Evolutionary conservation across 352 stramenopile species (phyloP).

Genomic region (Globisporangium nagaii): DNA sequence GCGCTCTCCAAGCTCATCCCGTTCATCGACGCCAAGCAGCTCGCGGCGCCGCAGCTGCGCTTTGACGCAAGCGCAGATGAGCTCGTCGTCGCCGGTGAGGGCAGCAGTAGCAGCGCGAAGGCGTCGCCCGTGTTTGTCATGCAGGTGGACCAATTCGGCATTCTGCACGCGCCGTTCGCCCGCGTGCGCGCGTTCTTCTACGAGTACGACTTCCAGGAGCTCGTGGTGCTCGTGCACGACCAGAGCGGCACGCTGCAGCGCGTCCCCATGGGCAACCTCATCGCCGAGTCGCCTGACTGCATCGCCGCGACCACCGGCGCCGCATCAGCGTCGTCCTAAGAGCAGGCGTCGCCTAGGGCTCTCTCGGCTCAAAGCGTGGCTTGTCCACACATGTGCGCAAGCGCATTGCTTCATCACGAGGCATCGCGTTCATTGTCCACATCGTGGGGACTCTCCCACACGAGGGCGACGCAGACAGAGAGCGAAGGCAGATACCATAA

Average conservation of each 20-base stretch:
- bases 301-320: constrained; percentile 30
- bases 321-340: constrained; percentile 13
- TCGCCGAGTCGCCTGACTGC: constrained; percentile 48
- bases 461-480: not conserved
- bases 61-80: not conserved
- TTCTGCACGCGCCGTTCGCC: constrained; percentile 82
- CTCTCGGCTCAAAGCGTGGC: too few relatives aligned
- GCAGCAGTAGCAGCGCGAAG: not conserved
- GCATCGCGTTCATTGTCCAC: too few relatives aligned
- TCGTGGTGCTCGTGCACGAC: constrained; percentile 39
- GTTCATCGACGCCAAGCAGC: constrained; percentile 39
- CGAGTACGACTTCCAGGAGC: constrained; percentile 59
- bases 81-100: not conserved
- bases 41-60: not conserved
- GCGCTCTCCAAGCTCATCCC: constrained; percentile 55
- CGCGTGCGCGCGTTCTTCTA: constrained; percentile 78
- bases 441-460: too few relatives aligned
- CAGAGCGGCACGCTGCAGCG: constrained; percentile 20
- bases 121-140: constrained; percentile 43
- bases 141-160: constrained; percentile 87
- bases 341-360: too few relatives aligned
- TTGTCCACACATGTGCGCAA: too few relatives aligned
- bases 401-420: not conserved
- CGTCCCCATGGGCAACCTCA: constrained; percentile 28
- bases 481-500: not conserved